Conservation (phyloP, 495 filamentous ascomycete species). For the Thermothielavioides terrestris region DNA sequence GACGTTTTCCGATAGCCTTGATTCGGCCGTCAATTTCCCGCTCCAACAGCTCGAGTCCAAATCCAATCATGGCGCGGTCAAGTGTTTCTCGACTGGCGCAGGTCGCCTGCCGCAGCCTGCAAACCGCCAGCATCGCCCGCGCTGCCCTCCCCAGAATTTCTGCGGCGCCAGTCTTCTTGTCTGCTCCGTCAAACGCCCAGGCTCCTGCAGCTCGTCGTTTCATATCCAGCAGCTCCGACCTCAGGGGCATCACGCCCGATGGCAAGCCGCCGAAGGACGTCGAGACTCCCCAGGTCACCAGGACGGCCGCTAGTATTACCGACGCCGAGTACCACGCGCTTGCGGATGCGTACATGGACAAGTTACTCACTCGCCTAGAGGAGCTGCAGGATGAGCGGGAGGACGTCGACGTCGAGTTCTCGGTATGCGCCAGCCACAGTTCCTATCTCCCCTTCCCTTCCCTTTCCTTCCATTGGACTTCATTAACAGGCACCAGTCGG, state of each 20-base stretch:
- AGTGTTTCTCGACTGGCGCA: slow-evolving; percentile 19
- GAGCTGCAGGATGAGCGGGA: slow-evolving; percentile 51
- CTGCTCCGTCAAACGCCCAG: not conserved
- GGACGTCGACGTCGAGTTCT: slow-evolving; percentile 59
- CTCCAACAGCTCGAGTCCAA: no score
- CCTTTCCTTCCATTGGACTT: no score
- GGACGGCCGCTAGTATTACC: slow-evolving; percentile 29
- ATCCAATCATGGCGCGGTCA: slow-evolving; percentile 23
- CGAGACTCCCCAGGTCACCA: slow-evolving; percentile 13
- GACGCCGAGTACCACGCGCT: slow-evolving; percentile 38
- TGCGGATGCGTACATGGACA: slow-evolving; percentile 46
- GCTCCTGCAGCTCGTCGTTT: slow-evolving; percentile 2
- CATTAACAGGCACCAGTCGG: slow-evolving; percentile 47
- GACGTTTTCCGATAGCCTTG: no score
- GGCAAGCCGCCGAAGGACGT: slow-evolving; percentile 14
- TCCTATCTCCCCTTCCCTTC: no score
- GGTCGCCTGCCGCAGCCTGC: slow-evolving; percentile 14
- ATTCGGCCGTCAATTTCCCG: no score
- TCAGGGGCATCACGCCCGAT: slow-evolving; percentile 28
- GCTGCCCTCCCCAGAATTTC: slow-evolving; percentile 5
- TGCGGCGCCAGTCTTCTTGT: not conserved
- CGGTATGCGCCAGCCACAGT: slow-evolving; percentile 30
- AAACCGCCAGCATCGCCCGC: not conserved
- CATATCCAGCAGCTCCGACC: slow-evolving; percentile 12
- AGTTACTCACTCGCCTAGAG: slow-evolving; percentile 56